Base-by-base conservation (phyloP, 805 yeast genomes). In the Myxozyma geophila region DNA sequence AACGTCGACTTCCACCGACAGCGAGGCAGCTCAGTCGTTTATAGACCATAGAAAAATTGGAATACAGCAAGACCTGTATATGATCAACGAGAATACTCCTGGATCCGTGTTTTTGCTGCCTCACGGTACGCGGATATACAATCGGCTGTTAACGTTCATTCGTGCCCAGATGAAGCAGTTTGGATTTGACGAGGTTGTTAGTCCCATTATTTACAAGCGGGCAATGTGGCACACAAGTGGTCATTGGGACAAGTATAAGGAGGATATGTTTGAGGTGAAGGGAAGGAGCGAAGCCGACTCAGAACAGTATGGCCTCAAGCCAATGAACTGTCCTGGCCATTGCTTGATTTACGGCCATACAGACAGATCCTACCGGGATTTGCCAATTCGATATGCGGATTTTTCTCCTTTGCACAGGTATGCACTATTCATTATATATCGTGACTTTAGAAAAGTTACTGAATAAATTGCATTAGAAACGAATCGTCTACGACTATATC, bases 311-410 rank as follows among this genome's bases (percentile, higher is more conserved):
- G 96, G 97, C 0, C 78, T 93, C 48, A 95, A 95, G 72, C 99
- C 98, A 74, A 92, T 91, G 97, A 90, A 90, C 76, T 91, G 97
- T 73, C 97, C 97, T 0, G 96, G 97, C 60, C 99, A 93, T 80
- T 93, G 98, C 83, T 77, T 93, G 72, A 85, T 93, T 81, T 93
- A 90, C 83, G 90, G 90, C 75, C 80, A 92, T 55, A 87, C 96
- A 76, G 97, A 92, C 77, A 87, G 98, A 79, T 91, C 97, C 1
- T 93, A 95, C 81, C 85, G 97, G 76, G 98, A 95, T 79, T 82
- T 93, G 77, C 99, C 99, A 74, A 89, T 96, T 96, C 89, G 99
- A 83, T 96, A 91, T 79, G 97, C 98, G 64, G 99, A 93, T 78
- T 92, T 92, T 70, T 97, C 98, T 79, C 98, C 93, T 59, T 83